These are phyloP conservation scores for Ilex asprella DNA, from an alignment of 257 asterid species.

Conservation along the genomic window DNA sequence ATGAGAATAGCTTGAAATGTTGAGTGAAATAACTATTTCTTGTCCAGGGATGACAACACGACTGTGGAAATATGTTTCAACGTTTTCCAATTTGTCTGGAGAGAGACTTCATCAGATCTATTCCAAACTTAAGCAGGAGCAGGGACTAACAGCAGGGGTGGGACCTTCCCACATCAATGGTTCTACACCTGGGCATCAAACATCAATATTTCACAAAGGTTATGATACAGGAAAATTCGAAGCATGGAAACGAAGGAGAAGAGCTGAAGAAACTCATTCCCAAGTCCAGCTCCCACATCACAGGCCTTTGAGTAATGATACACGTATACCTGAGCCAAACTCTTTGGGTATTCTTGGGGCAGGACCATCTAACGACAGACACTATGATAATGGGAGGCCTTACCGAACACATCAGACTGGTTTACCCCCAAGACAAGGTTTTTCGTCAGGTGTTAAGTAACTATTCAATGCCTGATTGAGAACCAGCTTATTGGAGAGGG, in stretches of 20 bases:
- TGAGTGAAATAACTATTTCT: neutral
- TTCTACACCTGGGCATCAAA: constrained; percentile 38
- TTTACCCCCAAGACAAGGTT: constrained; percentile 58
- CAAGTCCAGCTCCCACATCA: constrained; percentile 53
- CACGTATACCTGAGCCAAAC: constrained; percentile 57
- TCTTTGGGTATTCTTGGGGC: constrained; percentile 91
- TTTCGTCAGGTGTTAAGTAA: constrained; percentile 59
- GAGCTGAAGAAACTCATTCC: constrained; percentile 70
- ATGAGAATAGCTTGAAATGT: constrained; percentile 1
- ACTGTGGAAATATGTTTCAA: constrained; percentile 89
- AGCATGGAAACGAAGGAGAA: constrained; percentile 94
- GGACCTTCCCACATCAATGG: constrained; percentile 69
- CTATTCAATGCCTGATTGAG: constrained; percentile 12
- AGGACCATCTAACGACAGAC: constrained; percentile 69
- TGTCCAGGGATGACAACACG: constrained; percentile 82
- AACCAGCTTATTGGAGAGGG: constrained; percentile 15
- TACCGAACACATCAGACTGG: constrained; percentile 51
- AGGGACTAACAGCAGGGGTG: constrained; percentile 42
- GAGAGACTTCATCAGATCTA: constrained; percentile 90
- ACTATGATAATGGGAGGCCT: constrained; percentile 65
- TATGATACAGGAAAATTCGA: constrained; percentile 78
- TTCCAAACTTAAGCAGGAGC: constrained; percentile 81
- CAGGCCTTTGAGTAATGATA: constrained; percentile 46
- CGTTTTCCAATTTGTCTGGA: constrained; percentile 82
- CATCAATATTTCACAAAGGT: constrained; percentile 51